phyloP scores from a whole-genome alignment of 1,284 basidiomycete species.

The Cryptococcus jaspeensis region DNA sequence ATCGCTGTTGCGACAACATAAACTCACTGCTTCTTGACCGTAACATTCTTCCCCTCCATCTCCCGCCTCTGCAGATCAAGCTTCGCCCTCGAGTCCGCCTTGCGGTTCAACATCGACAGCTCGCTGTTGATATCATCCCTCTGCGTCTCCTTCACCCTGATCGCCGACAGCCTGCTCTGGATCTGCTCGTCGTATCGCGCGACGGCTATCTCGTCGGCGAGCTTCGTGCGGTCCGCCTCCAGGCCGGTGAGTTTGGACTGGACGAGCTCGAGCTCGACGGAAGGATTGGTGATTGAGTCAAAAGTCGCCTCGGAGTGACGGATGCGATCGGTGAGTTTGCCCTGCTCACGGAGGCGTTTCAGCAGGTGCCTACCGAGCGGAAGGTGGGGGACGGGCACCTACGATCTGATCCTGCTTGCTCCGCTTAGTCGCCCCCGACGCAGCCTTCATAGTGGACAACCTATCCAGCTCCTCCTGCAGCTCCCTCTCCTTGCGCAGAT shows the following conservation, averaged over 20 bases:
- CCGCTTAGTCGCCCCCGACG: conserved; percentile 37
- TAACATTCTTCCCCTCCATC: conserved; percentile 62
- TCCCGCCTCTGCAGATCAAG: conserved; percentile 74
- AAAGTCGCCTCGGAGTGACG: conserved; percentile 58
- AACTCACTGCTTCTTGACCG: conserved; percentile 67
- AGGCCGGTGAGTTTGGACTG: conserved; percentile 69
- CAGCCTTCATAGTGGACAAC: conserved; percentile 31
- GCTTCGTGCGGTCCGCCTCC: conserved; percentile 58
- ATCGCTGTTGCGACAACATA: neutral
- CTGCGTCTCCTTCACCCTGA: conserved; percentile 65
- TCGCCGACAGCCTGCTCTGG: conserved; percentile 59
- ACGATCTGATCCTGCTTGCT: conserved; percentile 64
- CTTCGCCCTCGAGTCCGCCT: conserved; percentile 79
- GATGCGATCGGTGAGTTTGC: conserved; percentile 34
- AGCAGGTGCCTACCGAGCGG: neutral
- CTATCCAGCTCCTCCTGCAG: conserved; percentile 43
- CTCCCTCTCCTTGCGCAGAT: conserved; percentile 39
- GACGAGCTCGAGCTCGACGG: conserved; percentile 61
- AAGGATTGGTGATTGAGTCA: conserved; percentile 60
- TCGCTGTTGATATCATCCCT: conserved; percentile 73
- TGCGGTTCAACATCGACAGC: conserved; percentile 68
- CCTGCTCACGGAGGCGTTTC: conserved; percentile 14
- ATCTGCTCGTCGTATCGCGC: conserved; percentile 71
- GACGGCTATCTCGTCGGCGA: conserved; percentile 61
- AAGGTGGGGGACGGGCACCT: conserved; percentile 26